Percentiles rank a stretch among this genome's conserved stretches.
Evolutionary conservation across 139 green algal species (phyloP).

Genomic region (Closterium sp.): DNA sequence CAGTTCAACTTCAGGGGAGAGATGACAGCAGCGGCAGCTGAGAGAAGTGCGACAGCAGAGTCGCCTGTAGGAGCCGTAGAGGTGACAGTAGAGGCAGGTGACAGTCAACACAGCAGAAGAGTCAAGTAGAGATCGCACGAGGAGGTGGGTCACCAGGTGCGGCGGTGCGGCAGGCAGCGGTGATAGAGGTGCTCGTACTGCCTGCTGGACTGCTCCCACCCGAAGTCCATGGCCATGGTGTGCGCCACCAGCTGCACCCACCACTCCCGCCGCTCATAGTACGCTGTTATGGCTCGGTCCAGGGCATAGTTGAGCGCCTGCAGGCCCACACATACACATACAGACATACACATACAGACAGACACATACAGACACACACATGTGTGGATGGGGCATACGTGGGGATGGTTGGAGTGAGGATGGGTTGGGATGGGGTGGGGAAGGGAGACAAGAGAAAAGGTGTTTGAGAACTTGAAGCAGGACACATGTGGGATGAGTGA

Average conservation of each 20-base stretch:
- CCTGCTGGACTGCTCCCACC: slow-evolving; percentile 48
- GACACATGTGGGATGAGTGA: too few species aligned
- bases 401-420: neutral
- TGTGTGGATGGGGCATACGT: too few species aligned
- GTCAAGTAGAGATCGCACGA: too few species aligned
- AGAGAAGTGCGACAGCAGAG: neutral
- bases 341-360: neutral
- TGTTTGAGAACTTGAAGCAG: too few species aligned
- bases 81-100: too few species aligned
- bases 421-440: neutral
- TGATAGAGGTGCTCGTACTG: slow-evolving; percentile 54
- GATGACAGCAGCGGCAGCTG: neutral
- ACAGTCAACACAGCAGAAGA: too few species aligned
- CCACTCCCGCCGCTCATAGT: slow-evolving; percentile 46
- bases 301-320: slow-evolving; percentile 59
- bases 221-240: slow-evolving; percentile 54
- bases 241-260: slow-evolving; percentile 51
- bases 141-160: neutral
- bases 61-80: neutral
- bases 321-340: neutral
- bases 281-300: slow-evolving; percentile 57
- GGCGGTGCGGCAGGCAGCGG: neutral
- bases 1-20: neutral
- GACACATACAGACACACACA: neutral
- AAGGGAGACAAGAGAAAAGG: neutral